Evolutionary conservation across 2,329 filamentous ascomycete species (phyloP).

Genomic region (Aspergillus unguis): DNA sequence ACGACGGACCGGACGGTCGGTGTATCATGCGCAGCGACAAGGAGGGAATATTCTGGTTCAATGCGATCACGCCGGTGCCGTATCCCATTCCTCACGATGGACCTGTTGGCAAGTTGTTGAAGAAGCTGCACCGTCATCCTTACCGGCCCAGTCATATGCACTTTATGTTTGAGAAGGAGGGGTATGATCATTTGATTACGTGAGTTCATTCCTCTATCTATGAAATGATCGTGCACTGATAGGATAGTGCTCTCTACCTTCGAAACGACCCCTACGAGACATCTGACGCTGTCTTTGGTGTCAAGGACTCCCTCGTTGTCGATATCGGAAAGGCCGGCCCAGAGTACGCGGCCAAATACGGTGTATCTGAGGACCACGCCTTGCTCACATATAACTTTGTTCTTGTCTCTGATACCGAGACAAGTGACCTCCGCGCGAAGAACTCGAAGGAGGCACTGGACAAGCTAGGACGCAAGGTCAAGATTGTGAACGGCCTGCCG

Average conservation of each 20-base stretch:
- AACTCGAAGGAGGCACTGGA: constrained; percentile 66
- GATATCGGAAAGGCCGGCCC: constrained; percentile 56
- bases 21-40: constrained; percentile 67
- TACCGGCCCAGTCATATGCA: constrained; percentile 78
- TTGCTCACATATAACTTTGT: constrained; percentile 73
- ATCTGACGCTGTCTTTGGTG: constrained; percentile 80
- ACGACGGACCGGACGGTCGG: constrained; percentile 65
- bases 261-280: constrained; percentile 77
- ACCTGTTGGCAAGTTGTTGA: constrained; percentile 71
- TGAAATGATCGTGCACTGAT: not conserved
- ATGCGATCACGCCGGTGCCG: constrained; percentile 76
- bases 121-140: constrained; percentile 66
- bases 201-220: constrained; percentile 45
- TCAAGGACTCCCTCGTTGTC: constrained; percentile 75
- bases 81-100: constrained; percentile 85
- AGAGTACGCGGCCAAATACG: constrained; percentile 59
- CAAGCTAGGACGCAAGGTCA: constrained; percentile 65
- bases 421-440: constrained; percentile 61
- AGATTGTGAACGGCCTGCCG: constrained; percentile 71
- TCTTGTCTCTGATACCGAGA: constrained; percentile 68
- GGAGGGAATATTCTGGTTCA: constrained; percentile 78
- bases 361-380: constrained; percentile 60
- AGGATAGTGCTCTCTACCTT: constrained; percentile 66
- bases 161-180: constrained; percentile 81
- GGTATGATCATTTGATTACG: constrained; percentile 80